Conservation (phyloP, 768 basidiomycete species). For the Boletales sp. region DNA sequence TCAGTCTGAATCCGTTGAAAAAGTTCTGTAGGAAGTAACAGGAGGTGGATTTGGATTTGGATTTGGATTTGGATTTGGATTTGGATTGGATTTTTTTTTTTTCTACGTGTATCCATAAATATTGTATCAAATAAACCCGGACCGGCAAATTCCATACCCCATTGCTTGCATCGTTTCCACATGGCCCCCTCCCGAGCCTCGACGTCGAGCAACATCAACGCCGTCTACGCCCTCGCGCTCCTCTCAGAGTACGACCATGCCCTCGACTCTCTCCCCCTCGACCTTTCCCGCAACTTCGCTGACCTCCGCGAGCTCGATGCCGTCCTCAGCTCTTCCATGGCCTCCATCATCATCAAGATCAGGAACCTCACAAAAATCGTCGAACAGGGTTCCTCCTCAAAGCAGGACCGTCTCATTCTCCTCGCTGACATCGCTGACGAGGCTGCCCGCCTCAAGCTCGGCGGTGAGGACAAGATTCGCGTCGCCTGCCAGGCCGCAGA, state of each 20-base stretch:
- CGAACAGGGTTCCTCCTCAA: constrained; percentile 52
- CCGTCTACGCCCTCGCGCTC: constrained; percentile 63
- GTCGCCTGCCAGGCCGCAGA: constrained; percentile 91
- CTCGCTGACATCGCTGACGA: constrained; percentile 94
- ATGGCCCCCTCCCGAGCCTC: constrained; percentile 38
- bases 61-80: no score
- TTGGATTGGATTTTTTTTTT: no score
- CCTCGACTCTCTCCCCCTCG: constrained; percentile 89
- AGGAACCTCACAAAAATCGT: constrained; percentile 72
- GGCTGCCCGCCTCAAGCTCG: constrained; percentile 84
- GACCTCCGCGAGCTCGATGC: constrained; percentile 99
- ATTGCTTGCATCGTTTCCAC: background rate
- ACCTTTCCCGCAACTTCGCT: constrained; percentile 90
- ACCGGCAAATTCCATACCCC: constrained; percentile 28
- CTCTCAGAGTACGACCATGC: constrained; percentile 86
- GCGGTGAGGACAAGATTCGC: constrained; percentile 97
- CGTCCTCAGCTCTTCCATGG: constrained; percentile 86
- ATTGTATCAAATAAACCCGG: constrained; percentile 13
- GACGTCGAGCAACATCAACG: constrained; percentile 31
- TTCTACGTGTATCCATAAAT: background rate
- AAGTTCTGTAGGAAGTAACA: constrained; percentile 33
- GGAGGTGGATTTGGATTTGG: background rate
- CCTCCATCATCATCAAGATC: constrained; percentile 78
- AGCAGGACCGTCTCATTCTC: constrained; percentile 78
- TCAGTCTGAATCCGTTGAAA: constrained; percentile 31